A percentile compares a stretch with the other conserved stretches of the same genome.
Evolutionary conservation across 2,329 filamentous ascomycete species (phyloP).

Genomic region (Zalaria obscura): DNA sequence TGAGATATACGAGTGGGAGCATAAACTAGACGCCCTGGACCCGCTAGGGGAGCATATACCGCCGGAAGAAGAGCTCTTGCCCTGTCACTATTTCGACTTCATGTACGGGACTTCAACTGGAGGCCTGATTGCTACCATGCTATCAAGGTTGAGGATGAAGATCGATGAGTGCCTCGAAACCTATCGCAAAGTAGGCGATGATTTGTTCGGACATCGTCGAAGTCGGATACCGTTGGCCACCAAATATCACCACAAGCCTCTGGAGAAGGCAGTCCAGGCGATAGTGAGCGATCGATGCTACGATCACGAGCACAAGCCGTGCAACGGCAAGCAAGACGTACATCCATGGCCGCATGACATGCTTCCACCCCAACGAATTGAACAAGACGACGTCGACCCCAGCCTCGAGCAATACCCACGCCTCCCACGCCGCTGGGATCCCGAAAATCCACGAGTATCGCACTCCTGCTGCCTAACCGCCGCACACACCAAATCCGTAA

Average conservation of each 20-base stretch:
- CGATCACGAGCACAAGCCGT: conserved; percentile 20
- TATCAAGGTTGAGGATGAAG: conserved; percentile 34
- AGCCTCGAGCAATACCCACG: too few relatives aligned
- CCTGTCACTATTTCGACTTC: conserved; percentile 39
- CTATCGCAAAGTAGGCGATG: conserved; percentile 31
- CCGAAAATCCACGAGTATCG: conserved; percentile 17
- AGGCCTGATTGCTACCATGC: conserved; percentile 37
- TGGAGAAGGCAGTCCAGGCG: conserved; percentile 31
- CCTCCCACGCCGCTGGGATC: conserved; percentile 2
- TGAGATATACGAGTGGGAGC: conserved; percentile 30
- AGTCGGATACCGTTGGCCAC: conserved; percentile 31
- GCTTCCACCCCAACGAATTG: too few relatives aligned
- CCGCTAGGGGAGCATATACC: conserved; percentile 6
- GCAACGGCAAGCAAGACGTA: conserved; percentile 27
- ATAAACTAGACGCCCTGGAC: conserved; percentile 28
- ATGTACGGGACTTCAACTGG: conserved; percentile 39
- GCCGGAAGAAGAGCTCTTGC: conserved; percentile 28
- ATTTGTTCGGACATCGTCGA: conserved; percentile 31
- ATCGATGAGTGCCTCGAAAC: conserved; percentile 32
- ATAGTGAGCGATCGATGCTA: conserved; percentile 31
- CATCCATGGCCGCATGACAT: conserved; percentile 23
- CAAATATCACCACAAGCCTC: conserved; percentile 34
- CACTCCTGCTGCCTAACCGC: conserved; percentile 33
- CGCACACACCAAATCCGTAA: conserved; percentile 31
- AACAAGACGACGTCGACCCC: too few relatives aligned